Evolutionary conservation across 192 early-diverging fungal genomes (phyloP), one percentile per base, ranked within the genome.

Genomic region (Physocladia obscura): DNA sequence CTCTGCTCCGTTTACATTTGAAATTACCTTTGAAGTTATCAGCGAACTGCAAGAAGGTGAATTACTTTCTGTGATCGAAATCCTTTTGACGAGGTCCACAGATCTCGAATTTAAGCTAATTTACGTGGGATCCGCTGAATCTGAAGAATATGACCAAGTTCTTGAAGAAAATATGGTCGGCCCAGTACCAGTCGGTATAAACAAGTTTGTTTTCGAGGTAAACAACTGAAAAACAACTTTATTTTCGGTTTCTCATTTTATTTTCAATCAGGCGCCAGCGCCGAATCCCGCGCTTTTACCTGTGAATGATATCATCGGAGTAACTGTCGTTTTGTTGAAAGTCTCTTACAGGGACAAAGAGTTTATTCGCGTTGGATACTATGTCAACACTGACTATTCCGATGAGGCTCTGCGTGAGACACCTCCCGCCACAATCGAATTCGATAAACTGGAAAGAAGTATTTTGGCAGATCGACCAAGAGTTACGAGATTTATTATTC

Each of bases 331-430:
- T 29, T 76, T 98, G 50, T 84, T 99, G 34, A 88, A 90, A 61
- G 96, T 94, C 73, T 89, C 88, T 8, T 99, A 98, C 77, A 84
- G 86, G 69, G 89, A 88, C 49, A 88, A 89, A 71, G 94, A 96
- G 80, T 99, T 98, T 82, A 92, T 97, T 56, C 88, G 94, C 69
- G 92, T 99, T 54, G 97, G 95, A 15, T 99, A 99, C 80, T 97
- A 96, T 71, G 94, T 99, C 49, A 94, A 99, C 82, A 97, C 95
- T 78, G 92, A 96, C 56, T 99, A 98, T 74, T 58, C 71, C 32
- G 93, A 95, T 55, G 91, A 92, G 73, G 89, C 85, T 57, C 73
- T 95, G 48, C 84, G 89, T 64, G 84, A 89, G 55, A 84, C 87
- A 44, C 92, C 92, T 34, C 97, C 94, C 36, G 81, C 81, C n/a